A percentile compares a stretch with the other conserved stretches of the same genome.
These are phyloP conservation scores for Paraurostyla sp. DNA, from an alignment of 73 alveolate species.

Conservation along the genomic window DNA sequence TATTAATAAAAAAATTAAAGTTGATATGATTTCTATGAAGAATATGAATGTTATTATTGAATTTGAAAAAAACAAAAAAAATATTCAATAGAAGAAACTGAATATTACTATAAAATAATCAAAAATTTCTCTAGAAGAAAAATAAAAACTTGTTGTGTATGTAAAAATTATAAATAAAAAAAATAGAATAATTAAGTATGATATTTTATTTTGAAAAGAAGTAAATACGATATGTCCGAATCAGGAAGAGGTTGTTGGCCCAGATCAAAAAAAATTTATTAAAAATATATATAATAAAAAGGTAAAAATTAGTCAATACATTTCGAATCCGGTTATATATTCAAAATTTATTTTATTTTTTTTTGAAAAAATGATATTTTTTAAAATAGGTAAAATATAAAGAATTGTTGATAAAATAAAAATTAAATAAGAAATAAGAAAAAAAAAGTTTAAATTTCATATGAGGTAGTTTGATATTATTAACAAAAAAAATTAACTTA, in stretches of 20 bases:
- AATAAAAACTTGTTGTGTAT: neutral
- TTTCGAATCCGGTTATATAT: neutral
- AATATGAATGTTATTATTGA: neutral
- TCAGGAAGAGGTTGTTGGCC: neutral
- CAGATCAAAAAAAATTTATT: neutral
- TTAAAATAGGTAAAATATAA: neutral
- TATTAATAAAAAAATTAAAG: neutral
- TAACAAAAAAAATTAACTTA: neutral
- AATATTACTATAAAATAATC: neutral
- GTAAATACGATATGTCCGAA: neutral
- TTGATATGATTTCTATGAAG: neutral
- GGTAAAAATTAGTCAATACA: neutral
- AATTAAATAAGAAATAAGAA: neutral
- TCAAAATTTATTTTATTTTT: neutral
- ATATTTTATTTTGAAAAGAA: neutral
- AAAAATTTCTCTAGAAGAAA: neutral
- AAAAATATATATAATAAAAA: neutral
- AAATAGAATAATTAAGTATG: neutral
- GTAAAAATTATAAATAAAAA: neutral
- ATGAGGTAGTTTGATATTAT: neutral
- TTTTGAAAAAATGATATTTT: neutral
- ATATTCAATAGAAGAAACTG: neutral
- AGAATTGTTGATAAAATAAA: neutral
- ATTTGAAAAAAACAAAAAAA: neutral
- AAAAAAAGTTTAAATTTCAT: neutral